Evolutionary conservation across 345 rosid genomes (phyloP).

Genomic region (Reutealis trisperma): DNA sequence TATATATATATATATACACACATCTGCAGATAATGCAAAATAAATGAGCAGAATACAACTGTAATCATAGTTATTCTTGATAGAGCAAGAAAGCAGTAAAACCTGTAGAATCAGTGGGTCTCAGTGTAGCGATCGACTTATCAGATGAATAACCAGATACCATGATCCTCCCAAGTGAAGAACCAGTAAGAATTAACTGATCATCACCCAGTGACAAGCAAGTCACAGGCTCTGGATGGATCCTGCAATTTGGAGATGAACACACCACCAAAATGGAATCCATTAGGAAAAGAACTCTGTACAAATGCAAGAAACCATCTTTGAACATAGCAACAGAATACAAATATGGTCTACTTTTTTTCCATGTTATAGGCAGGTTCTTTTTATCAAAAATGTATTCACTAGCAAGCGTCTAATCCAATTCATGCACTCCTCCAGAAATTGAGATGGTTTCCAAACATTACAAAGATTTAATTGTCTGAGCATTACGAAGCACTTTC

Average conservation of each 20-base stretch:
- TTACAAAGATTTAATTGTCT: not conserved
- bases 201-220: conserved; percentile 71
- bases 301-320: not conserved
- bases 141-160: conserved; percentile 63
- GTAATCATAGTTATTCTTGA: not conserved
- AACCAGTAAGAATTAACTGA: conserved; percentile 69
- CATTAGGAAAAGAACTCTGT: not conserved
- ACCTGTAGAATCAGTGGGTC: conserved; percentile 67
- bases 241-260: conserved; percentile 46
- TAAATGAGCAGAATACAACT: not conserved
- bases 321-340: not conserved
- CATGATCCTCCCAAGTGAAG: conserved; percentile 70
- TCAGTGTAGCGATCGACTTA: conserved; percentile 62
- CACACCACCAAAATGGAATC: not conserved
- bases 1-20: no score
- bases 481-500: conserved; percentile 6
- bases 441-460: conserved; percentile 1
- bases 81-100: conserved; percentile 16
- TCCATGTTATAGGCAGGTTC: not conserved
- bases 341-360: not conserved
- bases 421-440: not conserved
- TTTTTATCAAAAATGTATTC: not conserved
- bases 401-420: not conserved
- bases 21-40: not conserved
- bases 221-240: conserved; percentile 67